Evolutionary conservation across 306 rosid genomes (phyloP).

Genomic region (Lathyrus oleraceus): DNA sequence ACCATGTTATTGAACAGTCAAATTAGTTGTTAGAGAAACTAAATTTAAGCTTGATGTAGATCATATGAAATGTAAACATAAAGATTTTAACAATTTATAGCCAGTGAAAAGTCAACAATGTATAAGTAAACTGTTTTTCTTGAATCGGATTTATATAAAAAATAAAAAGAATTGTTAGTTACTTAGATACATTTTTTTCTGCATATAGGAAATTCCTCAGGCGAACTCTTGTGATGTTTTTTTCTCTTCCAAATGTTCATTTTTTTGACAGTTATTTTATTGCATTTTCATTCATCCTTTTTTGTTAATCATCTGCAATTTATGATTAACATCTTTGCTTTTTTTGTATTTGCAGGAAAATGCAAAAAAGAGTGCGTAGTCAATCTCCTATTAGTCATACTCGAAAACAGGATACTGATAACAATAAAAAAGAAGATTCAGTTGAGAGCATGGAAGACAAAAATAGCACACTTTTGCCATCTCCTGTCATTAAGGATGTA

Average conservation of each 20-base stretch:
- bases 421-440: conserved; percentile 63
- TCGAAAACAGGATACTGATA: conserved; percentile 45
- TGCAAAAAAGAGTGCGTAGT: conserved; percentile 46
- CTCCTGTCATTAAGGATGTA: conserved; percentile 58
- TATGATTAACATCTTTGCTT: conserved; percentile 15
- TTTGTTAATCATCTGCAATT: conserved; percentile 24
- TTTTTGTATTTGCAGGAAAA: conserved; percentile 46
- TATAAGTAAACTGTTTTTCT: not conserved
- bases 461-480: conserved; percentile 45
- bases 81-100: conserved; percentile 19
- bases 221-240: not conserved
- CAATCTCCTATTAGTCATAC: conserved; percentile 54
- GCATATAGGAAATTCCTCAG: not conserved
- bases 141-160: conserved; percentile 1
- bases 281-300: not conserved
- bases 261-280: not conserved
- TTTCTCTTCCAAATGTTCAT: not conserved
- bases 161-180: conserved; percentile 2
- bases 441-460: conserved; percentile 70
- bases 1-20: conserved; percentile 11
- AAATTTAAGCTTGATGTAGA: conserved; percentile 12
- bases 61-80: conserved; percentile 7
- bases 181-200: not conserved
- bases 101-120: not conserved
- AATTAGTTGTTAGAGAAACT: conserved; percentile 17